Percentiles rank a stretch among this genome's conserved stretches.
Conservation (phyloP, 352 stramenopile genomes). For the Ophiocytium majus region DNA sequence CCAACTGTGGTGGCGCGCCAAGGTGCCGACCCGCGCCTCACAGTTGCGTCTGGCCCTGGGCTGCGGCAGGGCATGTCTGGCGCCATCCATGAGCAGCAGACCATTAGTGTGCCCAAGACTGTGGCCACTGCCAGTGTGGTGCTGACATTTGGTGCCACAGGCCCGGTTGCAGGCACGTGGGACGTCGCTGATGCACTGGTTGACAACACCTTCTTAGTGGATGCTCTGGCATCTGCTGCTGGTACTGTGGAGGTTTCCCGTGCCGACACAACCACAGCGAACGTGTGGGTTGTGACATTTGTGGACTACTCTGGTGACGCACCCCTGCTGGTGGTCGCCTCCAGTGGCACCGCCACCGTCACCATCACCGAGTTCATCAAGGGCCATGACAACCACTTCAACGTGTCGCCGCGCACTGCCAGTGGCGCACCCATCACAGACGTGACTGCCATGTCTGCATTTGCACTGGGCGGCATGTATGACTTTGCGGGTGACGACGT, state of each 20-base stretch:
- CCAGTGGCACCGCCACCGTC: constrained; percentile 38
- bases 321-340: constrained; percentile 66
- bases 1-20: constrained; percentile 83
- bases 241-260: constrained; percentile 11
- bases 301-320: constrained; percentile 77
- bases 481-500: constrained; percentile 71
- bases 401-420: constrained; percentile 85
- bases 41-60: constrained; percentile 77
- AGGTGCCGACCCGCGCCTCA: constrained; percentile 76
- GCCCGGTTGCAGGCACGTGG: too few species aligned
- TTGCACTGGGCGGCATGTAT: constrained; percentile 60
- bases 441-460: constrained; percentile 67
- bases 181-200: too few species aligned
- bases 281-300: constrained; percentile 83
- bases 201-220: too few species aligned
- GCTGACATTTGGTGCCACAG: background rate
- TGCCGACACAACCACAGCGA: constrained; percentile 56
- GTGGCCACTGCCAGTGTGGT: background rate
- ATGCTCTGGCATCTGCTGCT: background rate
- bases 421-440: constrained; percentile 83
- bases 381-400: constrained; percentile 88
- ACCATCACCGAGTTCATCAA: constrained; percentile 59
- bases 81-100: constrained; percentile 90
- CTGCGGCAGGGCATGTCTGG: constrained; percentile 83
- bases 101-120: constrained; percentile 61